Percentiles rank a stretch among this genome's conserved stretches.
Conservation (phyloP, 2,329 filamentous ascomycete genomes). For the Pestalotiopsis sp. region DNA sequence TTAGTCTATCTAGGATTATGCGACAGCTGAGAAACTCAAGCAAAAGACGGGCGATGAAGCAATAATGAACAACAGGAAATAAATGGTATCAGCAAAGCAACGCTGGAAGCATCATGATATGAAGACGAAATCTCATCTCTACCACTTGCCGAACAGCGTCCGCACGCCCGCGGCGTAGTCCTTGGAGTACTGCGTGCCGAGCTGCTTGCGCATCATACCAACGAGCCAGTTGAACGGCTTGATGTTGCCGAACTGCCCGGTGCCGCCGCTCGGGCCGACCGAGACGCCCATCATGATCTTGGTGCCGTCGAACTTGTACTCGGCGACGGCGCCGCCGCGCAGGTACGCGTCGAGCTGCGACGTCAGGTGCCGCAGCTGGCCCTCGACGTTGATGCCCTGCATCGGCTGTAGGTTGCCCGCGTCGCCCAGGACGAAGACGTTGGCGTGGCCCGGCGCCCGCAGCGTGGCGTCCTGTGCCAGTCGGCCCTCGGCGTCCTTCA, state of each 20-base stretch:
- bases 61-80: neutral
- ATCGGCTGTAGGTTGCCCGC: slow-evolving; percentile 40
- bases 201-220: slow-evolving; percentile 38
- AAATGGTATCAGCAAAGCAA: neutral
- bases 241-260: slow-evolving; percentile 38
- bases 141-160: neutral
- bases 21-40: neutral
- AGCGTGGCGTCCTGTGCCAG: slow-evolving; percentile 40
- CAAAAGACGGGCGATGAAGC: neutral
- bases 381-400: slow-evolving; percentile 32
- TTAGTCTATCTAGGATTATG: neutral
- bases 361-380: slow-evolving; percentile 35
- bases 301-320: slow-evolving; percentile 28
- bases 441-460: slow-evolving; percentile 34
- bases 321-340: slow-evolving; percentile 25
- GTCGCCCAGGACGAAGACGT: slow-evolving; percentile 49
- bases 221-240: slow-evolving; percentile 41
- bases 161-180: slow-evolving; percentile 30
- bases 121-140: neutral
- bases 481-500: slow-evolving; percentile 36
- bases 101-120: neutral
- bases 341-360: slow-evolving; percentile 35
- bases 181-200: slow-evolving; percentile 36
- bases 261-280: slow-evolving; percentile 39
- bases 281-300: slow-evolving; percentile 38